These are phyloP conservation scores for Solanum commersonii DNA, from an alignment of 257 asterid species.

Conservation along the genomic window DNA sequence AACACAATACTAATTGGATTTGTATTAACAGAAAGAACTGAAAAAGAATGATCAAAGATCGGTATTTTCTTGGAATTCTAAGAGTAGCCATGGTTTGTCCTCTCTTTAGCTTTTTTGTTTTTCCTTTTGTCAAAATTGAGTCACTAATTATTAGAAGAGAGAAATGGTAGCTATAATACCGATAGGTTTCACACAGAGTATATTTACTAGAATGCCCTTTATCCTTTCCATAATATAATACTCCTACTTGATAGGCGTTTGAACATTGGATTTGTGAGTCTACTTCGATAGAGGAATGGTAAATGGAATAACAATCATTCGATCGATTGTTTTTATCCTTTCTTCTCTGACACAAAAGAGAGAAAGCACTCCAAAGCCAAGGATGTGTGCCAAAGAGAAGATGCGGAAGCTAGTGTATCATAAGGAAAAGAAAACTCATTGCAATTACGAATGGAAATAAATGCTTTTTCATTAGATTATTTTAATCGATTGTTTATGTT, in stretches of 20 bases:
- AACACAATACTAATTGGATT: conserved; percentile 18
- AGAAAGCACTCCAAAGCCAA: too few relatives aligned
- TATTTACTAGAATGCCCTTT: not conserved
- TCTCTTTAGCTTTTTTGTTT: not conserved
- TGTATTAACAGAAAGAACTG: conserved; percentile 26
- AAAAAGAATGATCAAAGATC: conserved; percentile 25
- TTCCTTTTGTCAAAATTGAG: not conserved
- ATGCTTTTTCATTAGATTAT: fast-evolving
- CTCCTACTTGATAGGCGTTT: not conserved
- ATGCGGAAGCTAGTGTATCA: too few relatives aligned
- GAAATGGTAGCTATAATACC: not conserved
- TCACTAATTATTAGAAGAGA: not conserved
- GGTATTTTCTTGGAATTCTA: conserved; percentile 11
- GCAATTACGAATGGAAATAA: not conserved
- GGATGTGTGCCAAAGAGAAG: too few relatives aligned
- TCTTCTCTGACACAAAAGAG: too few relatives aligned
- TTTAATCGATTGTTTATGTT: too few relatives aligned
- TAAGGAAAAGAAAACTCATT: not conserved
- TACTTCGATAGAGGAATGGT: too few relatives aligned
- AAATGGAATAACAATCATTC: too few relatives aligned
- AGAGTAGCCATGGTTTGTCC: conserved; percentile 19
- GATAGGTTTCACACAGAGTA: not conserved
- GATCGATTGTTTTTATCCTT: fast-evolving
- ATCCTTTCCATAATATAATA: not conserved
- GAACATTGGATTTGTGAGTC: not conserved